These are phyloP conservation scores for Bipolaris gigantea DNA, from an alignment of 2,329 filamentous ascomycete genomes.

Conservation along the genomic window DNA sequence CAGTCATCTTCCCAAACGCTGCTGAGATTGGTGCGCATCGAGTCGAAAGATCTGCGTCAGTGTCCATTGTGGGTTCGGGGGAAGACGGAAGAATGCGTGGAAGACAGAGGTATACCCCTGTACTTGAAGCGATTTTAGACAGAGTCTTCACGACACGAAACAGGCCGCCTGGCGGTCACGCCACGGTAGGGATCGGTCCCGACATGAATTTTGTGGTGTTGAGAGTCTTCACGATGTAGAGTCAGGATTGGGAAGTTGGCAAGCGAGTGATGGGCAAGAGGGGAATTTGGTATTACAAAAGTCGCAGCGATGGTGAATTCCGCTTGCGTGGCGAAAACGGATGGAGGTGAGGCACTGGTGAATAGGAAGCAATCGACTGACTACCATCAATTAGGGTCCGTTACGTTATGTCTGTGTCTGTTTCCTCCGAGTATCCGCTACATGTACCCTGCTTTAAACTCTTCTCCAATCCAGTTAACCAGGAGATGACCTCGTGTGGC, in stretches of 20 bases:
- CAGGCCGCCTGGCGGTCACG: conserved; percentile 3
- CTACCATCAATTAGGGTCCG: no score
- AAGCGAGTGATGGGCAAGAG: no score
- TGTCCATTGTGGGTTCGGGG: not conserved
- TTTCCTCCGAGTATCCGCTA: no score
- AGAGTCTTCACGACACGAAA: conserved; percentile 12
- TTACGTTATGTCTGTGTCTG: no score
- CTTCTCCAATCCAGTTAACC: not conserved
- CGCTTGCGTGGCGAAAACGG: no score
- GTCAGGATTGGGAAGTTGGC: no score
- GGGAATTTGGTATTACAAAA: no score
- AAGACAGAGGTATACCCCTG: conserved; percentile 10
- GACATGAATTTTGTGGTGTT: not conserved
- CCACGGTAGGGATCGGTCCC: not conserved
- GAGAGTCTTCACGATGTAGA: not conserved
- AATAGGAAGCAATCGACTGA: no score
- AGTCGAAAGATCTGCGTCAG: not conserved
- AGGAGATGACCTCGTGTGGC: conserved; percentile 30
- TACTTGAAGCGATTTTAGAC: not conserved
- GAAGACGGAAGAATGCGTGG: conserved; percentile 1
- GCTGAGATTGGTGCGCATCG: not conserved
- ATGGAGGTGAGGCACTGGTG: no score
- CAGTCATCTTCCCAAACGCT: not conserved
- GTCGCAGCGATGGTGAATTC: no score
- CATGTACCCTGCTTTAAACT: not conserved